Evolutionary conservation across 129 eudicot species (phyloP).

Genomic region (Dittrichia graveolens): DNA sequence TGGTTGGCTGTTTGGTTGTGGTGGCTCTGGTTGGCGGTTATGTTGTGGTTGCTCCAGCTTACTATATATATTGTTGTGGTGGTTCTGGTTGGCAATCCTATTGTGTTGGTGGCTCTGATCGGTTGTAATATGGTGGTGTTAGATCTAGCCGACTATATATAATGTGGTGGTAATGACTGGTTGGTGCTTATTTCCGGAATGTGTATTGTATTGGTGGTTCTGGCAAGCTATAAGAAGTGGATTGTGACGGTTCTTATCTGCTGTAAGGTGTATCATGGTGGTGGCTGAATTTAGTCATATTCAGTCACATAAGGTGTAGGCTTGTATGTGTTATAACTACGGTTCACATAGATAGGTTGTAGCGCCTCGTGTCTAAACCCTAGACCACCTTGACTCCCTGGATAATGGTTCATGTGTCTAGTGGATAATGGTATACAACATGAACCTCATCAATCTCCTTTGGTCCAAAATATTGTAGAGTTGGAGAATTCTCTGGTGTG

Average conservation of each 20-base stretch:
- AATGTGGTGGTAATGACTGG: conserved; percentile 6
- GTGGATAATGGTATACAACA: conserved; percentile 62
- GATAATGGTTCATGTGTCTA: conserved; percentile 40
- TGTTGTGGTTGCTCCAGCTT: conserved; percentile 39
- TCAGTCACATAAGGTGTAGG: conserved; percentile 70
- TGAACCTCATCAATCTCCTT: conserved; percentile 65
- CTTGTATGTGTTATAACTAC: conserved; percentile 59
- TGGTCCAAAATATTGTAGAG: conserved; percentile 37
- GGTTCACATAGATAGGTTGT: conserved; percentile 47
- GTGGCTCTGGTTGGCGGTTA: conserved; percentile 29
- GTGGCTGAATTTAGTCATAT: conserved; percentile 56
- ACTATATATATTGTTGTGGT: background rate
- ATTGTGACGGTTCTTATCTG: conserved; percentile 5
- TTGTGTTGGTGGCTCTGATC: conserved; percentile 20
- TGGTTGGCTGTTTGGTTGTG: conserved; percentile 33
- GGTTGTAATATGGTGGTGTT: conserved; percentile 5
- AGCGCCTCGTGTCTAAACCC: conserved; percentile 42
- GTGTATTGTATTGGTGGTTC: background rate
- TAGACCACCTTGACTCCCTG: conserved; percentile 29
- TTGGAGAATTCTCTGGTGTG: conserved; percentile 41
- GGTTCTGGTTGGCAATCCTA: background rate
- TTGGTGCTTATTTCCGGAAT: conserved; percentile 1
- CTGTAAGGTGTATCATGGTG: conserved; percentile 33
- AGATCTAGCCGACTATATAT: background rate
- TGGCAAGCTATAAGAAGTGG: background rate